phyloP scores from a whole-genome alignment of 306 rosid genomes.

The Citrullus mucosospermus region DNA sequence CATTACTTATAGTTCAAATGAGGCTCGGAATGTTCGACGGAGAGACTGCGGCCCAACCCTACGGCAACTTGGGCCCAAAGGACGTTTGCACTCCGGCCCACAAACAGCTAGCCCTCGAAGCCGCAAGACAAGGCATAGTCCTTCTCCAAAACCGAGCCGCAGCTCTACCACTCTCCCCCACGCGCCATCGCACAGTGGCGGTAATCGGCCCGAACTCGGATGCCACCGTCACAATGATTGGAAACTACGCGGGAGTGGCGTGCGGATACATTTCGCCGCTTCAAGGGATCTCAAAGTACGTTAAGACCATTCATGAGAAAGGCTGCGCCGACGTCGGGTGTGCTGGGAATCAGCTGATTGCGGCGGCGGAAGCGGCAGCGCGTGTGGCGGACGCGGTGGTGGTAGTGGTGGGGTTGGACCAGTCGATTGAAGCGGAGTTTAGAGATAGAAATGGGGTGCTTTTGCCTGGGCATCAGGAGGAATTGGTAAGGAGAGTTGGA shows the following conservation, averaged over 20 bases:
- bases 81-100: conserved; percentile 56
- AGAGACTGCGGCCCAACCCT: conserved; percentile 39
- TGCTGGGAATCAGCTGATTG: conserved; percentile 25
- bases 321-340: conserved; percentile 59
- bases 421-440: conserved; percentile 69
- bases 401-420: conserved; percentile 76
- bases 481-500: conserved; percentile 49
- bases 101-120: conserved; percentile 63
- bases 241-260: conserved; percentile 81
- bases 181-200: conserved; percentile 33
- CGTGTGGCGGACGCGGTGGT: conserved; percentile 49
- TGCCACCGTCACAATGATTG: conserved; percentile 78
- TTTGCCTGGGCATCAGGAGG: conserved; percentile 67
- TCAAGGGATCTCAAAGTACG: conserved; percentile 71
- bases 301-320: conserved; percentile 33
- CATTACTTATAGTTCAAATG: conserved; percentile 57
- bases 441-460: conserved; percentile 42
- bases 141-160: conserved; percentile 37
- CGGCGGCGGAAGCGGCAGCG: conserved; percentile 45
- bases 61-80: conserved; percentile 46
- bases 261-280: conserved; percentile 74
- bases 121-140: conserved; percentile 77
- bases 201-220: conserved; percentile 88
- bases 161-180: conserved; percentile 39
- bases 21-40: conserved; percentile 91